These are phyloP conservation scores for Radiomyces spectabilis DNA, from an alignment of 192 early-diverging fungal genomes.

Conservation along the genomic window DNA sequence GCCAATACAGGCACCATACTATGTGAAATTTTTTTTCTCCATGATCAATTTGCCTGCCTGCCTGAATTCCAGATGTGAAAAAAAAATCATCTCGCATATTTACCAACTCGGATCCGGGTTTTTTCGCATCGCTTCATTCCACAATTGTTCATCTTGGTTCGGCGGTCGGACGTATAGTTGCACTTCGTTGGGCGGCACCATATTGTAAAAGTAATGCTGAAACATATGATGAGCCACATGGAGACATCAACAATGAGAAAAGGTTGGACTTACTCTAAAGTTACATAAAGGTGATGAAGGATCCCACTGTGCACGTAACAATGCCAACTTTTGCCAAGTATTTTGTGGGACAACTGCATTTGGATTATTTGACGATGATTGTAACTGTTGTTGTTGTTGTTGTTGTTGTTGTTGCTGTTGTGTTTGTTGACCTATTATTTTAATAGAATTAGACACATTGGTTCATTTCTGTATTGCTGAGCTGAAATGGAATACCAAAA, in stretches of 20 bases:
- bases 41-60: too few relatives aligned
- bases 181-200: constrained; percentile 82
- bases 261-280: constrained; percentile 52
- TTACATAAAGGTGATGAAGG: constrained; percentile 68
- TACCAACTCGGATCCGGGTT: constrained; percentile 87
- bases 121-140: constrained; percentile 75
- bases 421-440: neutral
- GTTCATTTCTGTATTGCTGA: neutral
- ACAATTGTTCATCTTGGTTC: constrained; percentile 60
- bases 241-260: neutral
- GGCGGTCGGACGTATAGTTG: constrained; percentile 67
- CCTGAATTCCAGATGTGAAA: too few relatives aligned
- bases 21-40: neutral
- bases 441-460: neutral
- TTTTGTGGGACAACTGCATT: constrained; percentile 29
- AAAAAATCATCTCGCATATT: too few relatives aligned
- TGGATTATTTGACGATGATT: too few relatives aligned
- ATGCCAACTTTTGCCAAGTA: constrained; percentile 55
- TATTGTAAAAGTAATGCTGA: constrained; percentile 93
- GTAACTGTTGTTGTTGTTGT: constrained; percentile 34
- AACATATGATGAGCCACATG: too few relatives aligned
- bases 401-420: constrained; percentile 25
- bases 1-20: constrained; percentile 90
- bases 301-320: constrained; percentile 72
- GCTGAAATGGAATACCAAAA: neutral